Conservation (phyloP, 202 grass and related monocot genomes). For the Elaeis oleifera region DNA sequence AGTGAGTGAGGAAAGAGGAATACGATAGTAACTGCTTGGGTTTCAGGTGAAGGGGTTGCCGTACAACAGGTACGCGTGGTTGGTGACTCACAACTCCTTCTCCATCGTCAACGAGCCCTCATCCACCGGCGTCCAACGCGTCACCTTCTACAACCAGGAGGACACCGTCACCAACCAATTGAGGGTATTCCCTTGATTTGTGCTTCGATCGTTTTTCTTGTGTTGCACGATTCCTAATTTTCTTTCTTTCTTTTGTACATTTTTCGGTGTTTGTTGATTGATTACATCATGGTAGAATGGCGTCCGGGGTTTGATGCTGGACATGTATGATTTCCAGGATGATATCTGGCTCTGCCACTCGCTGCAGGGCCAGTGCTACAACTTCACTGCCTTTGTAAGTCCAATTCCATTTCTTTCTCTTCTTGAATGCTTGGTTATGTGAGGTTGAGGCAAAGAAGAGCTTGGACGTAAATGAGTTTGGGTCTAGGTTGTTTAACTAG, state of each 20-base stretch:
- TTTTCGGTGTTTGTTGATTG: constrained; percentile 8
- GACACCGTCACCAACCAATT: constrained; percentile 87
- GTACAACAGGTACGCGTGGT: constrained; percentile 83
- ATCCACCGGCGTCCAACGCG: constrained; percentile 61
- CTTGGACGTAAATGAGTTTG: background rate
- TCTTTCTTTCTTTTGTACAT: background rate
- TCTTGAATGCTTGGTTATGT: background rate
- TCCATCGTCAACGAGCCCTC: constrained; percentile 79
- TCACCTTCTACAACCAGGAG: constrained; percentile 99
- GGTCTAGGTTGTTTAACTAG: background rate
- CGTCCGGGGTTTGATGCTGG: constrained; percentile 79
- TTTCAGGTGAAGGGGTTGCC: constrained; percentile 67
- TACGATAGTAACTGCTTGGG: background rate
- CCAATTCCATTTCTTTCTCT: background rate
- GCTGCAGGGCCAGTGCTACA: constrained; percentile 85
- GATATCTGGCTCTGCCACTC: constrained; percentile 97
- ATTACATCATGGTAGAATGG: constrained; percentile 46
- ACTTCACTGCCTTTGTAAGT: constrained; percentile 97
- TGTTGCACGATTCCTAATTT: background rate
- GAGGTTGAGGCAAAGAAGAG: background rate
- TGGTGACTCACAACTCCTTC: constrained; percentile 95
- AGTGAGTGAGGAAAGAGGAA: too few species aligned
- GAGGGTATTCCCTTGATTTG: constrained; percentile 29
- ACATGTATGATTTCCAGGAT: constrained; percentile 87
- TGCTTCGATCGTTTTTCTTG: too few species aligned